Percentiles rank a stretch among this genome's conserved stretches.
phyloP scores from a whole-genome alignment of 257 asterid genomes.

The Coffea eugenioides region DNA sequence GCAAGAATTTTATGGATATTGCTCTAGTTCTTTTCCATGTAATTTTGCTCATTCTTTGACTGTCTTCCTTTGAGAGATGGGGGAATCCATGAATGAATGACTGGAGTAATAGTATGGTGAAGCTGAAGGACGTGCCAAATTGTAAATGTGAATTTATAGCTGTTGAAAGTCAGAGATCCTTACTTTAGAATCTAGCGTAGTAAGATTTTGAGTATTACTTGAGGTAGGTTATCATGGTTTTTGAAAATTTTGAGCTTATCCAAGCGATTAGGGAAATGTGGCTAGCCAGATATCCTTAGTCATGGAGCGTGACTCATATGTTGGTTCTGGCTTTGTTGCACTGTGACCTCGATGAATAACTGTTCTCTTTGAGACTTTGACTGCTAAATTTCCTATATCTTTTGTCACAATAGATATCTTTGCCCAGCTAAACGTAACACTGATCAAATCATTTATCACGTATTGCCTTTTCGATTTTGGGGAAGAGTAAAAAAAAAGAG shows the following conservation, averaged over 20 bases:
- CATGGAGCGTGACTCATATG: background rate
- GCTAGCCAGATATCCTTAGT: background rate
- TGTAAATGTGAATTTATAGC: too few species aligned
- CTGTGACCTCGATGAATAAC: background rate
- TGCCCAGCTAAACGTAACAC: background rate
- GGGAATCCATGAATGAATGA: background rate
- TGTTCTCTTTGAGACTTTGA: background rate
- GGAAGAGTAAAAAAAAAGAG: background rate
- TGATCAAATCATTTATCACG: background rate
- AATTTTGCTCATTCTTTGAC: background rate
- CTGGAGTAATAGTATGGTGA: background rate
- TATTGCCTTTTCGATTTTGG: background rate
- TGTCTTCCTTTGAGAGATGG: background rate
- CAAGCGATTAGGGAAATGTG: background rate
- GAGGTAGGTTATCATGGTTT: background rate
- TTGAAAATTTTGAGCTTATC: background rate
- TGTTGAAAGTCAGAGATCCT: background rate
- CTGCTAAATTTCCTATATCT: background rate
- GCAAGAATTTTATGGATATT: conserved; percentile 31
- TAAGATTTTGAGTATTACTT: background rate
- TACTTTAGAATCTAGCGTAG: background rate
- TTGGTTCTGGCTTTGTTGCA: background rate
- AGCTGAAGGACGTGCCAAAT: background rate
- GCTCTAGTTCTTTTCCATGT: background rate
- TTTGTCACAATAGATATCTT: background rate